Base-by-base conservation (phyloP, 345 rosid species). In the Schrenkiella parvula region DNA sequence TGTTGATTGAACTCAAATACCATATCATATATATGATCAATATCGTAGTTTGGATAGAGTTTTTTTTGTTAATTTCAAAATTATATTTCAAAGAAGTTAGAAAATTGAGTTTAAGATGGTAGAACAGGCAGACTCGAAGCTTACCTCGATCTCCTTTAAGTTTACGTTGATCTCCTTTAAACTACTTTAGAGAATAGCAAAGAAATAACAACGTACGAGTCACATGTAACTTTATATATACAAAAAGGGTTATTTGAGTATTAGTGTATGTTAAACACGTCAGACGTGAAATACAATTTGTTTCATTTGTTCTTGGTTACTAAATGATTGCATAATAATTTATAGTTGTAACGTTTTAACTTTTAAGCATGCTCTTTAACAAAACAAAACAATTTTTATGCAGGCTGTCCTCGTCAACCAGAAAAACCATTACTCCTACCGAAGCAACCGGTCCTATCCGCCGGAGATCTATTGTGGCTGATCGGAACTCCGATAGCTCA, bases 391-490 rank as follows among this genome's bases (percentile, higher is more conserved):
- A n/a, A 50, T 9, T 22, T 3, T 28, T 4, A 26, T 64, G 66
- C 80, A 90, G 93, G 93, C 6, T 74, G 52, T 52, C 91, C 91
- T 8, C 78, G 41, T 35, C 73, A 63, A n/a, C 47, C 14, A n/a
- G 89, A 69, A 28, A 76, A 35, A 15, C 22, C 61, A 55, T 6
- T 55, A 14, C 52, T 62, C 21, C 48, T 78, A 15, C 82, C 86
- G 0, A 68, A 73, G 12, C 86, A 84, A 56, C 86, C 87, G 0
- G 35, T 72, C 28, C 68, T 89, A 15, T 80, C 84, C 2, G 54
- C 87, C 17, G 83, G 80, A n/a, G 91, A 88, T 66, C 86, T 90
- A 46, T 85, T 92, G 4, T 93, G 98, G 98, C 50, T 93, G 14
- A 88, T 93, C 15, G 98, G 98, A 79, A 77, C 74, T 28, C 70